These are phyloP conservation scores for Syzygium jambos DNA, from an alignment of 345 rosid species.

Conservation along the genomic window DNA sequence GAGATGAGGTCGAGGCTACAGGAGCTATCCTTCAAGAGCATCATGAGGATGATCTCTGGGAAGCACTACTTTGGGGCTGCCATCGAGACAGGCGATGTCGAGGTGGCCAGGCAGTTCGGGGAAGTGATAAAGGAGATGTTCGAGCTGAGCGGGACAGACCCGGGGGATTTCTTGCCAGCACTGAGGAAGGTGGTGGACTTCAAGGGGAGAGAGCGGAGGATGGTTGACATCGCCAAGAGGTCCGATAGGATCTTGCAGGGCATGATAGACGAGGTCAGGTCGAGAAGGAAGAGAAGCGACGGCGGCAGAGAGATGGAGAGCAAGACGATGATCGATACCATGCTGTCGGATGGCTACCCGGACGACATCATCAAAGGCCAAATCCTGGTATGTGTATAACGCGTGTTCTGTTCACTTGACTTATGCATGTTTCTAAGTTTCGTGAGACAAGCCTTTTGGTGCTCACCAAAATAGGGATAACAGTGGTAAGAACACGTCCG, in stretches of 20 bases:
- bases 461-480: neutral
- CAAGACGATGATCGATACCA: no score
- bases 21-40: conserved; percentile 4
- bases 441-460: neutral
- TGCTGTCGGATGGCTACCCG: neutral
- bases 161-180: neutral
- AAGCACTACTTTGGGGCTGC: conserved; percentile 2
- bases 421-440: neutral
- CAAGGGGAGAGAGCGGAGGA: no score
- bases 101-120: neutral
- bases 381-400: neutral
- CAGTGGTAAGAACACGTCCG: neutral
- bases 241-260: no score
- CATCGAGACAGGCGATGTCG: neutral
- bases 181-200: no score
- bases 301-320: no score
- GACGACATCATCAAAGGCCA: neutral
- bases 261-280: no score
- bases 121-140: neutral
- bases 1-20: neutral
- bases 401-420: neutral
- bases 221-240: no score
- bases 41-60: conserved; percentile 14
- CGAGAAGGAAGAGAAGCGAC: no score
- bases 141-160: neutral